Conservation (phyloP, 192 early-diverging fungal species). For the Geranomyces michiganensis region DNA sequence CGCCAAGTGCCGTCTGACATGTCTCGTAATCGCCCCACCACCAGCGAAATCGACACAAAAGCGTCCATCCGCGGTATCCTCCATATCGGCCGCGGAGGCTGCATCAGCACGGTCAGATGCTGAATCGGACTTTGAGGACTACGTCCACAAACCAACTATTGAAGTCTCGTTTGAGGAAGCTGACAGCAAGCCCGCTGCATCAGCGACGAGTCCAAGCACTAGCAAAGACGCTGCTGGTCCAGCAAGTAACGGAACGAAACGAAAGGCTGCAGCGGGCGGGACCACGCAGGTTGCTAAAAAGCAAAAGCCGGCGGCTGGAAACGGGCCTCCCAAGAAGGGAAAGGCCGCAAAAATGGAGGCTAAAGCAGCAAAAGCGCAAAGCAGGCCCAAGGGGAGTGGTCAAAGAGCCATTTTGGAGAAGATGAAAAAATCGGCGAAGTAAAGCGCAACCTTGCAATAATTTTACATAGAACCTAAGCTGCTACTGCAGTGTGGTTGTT, state of each 20-base stretch:
- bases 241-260: neutral
- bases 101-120: slow-evolving; percentile 16
- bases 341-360: slow-evolving; percentile 9
- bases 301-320: neutral
- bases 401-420: neutral
- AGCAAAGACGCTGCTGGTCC: slow-evolving; percentile 14
- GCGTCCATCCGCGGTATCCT: neutral
- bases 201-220: neutral
- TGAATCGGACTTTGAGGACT: slow-evolving; percentile 27
- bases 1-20: slow-evolving; percentile 51
- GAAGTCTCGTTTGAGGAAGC: slow-evolving; percentile 18
- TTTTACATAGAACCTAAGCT: too few relatives aligned
- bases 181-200: neutral
- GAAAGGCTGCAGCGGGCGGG: neutral
- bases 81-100: neutral
- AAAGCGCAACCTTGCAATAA: too few relatives aligned
- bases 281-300: neutral
- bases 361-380: slow-evolving; percentile 14
- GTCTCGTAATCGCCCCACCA: slow-evolving; percentile 32
- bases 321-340: neutral
- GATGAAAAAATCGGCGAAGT: slow-evolving; percentile 2
- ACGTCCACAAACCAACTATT: slow-evolving; percentile 11
- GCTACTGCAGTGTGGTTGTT: too few relatives aligned
- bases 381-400: neutral
- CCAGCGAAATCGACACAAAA: slow-evolving; percentile 15